Base-by-base conservation (phyloP, 768 basidiomycete species). In the Boletellus emodensis region DNA sequence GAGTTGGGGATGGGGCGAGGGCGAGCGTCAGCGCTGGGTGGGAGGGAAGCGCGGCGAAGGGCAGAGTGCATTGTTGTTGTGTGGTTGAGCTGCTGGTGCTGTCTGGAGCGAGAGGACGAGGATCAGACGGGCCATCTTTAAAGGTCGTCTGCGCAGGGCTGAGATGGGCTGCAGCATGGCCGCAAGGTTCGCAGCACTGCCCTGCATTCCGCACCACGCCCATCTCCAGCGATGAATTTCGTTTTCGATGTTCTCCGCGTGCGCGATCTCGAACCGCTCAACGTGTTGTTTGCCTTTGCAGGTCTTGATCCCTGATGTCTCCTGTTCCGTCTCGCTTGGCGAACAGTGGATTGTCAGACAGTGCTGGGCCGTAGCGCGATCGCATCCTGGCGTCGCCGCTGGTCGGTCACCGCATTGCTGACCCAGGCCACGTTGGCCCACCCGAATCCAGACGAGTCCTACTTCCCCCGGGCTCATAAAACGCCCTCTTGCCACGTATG, bases 1-100 rank as follows among this genome's bases (percentile, higher is more conserved):
- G 84, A 87, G 68, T 90, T 90, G n/a, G 85, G 85, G 61, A 90
- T 82, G 26, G 87, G 87, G 1, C 84, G 80, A 0, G 70, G 63
- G n/a, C 45, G 8, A 9, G 9, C 30, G 30, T 55, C 57, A 60
- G 5, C 60, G 61, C 4, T 52, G 57, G 5, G 53, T 53, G 10
- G 15, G 11, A 26, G 24, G 24, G 24, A 26, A 1, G 24, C 24
- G 24, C 24, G 24, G 24, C 24, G 24, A 4, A 26, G 24, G 24
- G 24, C 5, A 26, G 6, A 17, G 37, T 30, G 30, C 30, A 30
- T 30, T 9, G 30, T 30, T 3, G 30, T 46, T 41, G 59, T 34
- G 13, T 55, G 50, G 54, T 46, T 44, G 4, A 40, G 46, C 34
- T 2, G 43, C n/a, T n/a, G 13, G 20, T 20, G 22, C 26, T 20